These are phyloP conservation scores for Melocanna baccifera DNA, from an alignment of 176 grass and related monocot species.

Conservation along the genomic window DNA sequence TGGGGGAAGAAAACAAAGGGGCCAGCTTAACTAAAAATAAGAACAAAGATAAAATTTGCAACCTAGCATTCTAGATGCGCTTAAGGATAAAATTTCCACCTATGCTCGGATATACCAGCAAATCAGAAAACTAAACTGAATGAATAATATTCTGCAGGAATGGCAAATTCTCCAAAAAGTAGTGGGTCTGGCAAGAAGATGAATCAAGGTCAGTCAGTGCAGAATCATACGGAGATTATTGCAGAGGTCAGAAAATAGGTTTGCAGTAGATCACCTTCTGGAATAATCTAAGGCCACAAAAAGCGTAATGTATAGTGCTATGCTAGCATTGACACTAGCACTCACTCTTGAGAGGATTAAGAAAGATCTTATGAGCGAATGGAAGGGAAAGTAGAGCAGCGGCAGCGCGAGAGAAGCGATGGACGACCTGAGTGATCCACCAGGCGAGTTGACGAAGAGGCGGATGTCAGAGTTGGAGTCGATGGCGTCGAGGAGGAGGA, in stretches of 20 bases:
- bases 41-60: neutral
- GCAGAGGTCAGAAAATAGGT: neutral
- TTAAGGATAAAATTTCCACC: neutral
- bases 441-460: constrained; percentile 80
- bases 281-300: neutral
- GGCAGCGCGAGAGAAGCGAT: neutral
- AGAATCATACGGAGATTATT: neutral
- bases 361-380: neutral
- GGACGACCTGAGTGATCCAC: constrained; percentile 65
- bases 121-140: neutral
- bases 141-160: neutral
- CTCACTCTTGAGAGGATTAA: neutral
- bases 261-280: neutral
- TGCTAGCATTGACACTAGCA: too few species aligned
- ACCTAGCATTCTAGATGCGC: neutral
- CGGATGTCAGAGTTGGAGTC: constrained; percentile 75
- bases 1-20: neutral
- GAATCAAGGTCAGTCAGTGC: neutral
- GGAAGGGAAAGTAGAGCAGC: neutral
- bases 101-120: neutral
- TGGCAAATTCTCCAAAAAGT: neutral
- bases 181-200: neutral
- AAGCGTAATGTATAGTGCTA: neutral
- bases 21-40: constrained; percentile 15
- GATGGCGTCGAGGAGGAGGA: constrained; percentile 81